Evolutionary conservation across 768 basidiomycete genomes (phyloP), one percentile per base, ranked within the genome.

Genomic region (Paxillus involutus): DNA sequence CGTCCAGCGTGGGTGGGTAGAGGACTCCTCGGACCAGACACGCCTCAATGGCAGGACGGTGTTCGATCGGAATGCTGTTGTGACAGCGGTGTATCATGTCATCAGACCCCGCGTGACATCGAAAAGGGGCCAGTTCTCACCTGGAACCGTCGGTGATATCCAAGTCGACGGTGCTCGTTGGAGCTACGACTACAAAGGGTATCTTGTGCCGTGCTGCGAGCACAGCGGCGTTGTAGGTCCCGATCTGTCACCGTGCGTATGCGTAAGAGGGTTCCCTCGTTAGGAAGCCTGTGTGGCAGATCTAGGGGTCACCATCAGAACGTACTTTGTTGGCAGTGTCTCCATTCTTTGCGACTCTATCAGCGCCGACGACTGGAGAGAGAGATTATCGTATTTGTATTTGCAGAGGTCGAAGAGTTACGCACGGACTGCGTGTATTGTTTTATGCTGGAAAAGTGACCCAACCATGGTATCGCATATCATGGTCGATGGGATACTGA

Each of bases 391-490:
- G 32, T 46, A 26, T 17, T 45, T 36, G 26, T 51, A 39, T 17
- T 24, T 35, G 45, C n/a, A 16, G 13, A 3, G 14, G 36, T 10
- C 41, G 26, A 26, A 26, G 26, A 26, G 26, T 12, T 52, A 59
- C 66, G 60, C 57, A 90, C 89, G 84, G 51, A 94, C 84, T 26
- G 86, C 91, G 63, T 94, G 89, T 49, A 95, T 91, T 19, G 79
- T 71, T 65, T 90, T 80, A 66, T 94, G 84, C 65, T 95, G 92
- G 76, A 98, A 91, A 48, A 98, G 73, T 1, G 93, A 95, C 9
- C 96, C 96, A 16, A 98, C 91, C 90, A 97, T 97, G 35, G 92
- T 96, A 66, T 98, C 96, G 65, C 94, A 96, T 45, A 98, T 87
- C 93, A 98, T 96, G 5, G 88, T 85, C 4, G 90, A 89, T 0